phyloP scores from a whole-genome alignment of 257 asterid genomes.

The Anisodus acutangulus region DNA sequence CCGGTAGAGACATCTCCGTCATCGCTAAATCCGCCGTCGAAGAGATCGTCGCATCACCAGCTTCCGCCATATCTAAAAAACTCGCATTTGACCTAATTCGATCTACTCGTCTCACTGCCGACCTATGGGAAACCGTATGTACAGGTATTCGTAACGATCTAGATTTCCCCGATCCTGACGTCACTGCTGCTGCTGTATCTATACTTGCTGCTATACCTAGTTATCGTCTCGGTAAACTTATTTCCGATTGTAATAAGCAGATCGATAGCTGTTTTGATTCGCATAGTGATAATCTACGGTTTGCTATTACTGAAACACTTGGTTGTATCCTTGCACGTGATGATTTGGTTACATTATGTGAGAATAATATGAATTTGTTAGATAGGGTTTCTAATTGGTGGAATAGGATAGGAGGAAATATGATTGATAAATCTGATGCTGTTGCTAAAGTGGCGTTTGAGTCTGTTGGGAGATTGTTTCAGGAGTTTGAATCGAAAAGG shows the following conservation, averaged over 20 bases:
- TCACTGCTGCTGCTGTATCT: slow-evolving; percentile 86
- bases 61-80: slow-evolving; percentile 84
- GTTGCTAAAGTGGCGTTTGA: slow-evolving; percentile 85
- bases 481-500: slow-evolving; percentile 84
- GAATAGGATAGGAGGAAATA: slow-evolving; percentile 71
- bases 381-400: slow-evolving; percentile 91
- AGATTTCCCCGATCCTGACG: slow-evolving; percentile 90
- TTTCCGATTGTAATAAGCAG: slow-evolving; percentile 73
- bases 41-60: slow-evolving; percentile 92
- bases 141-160: slow-evolving; percentile 78
- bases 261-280: slow-evolving; percentile 86
- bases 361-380: slow-evolving; percentile 74
- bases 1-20: slow-evolving; percentile 87
- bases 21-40: slow-evolving; percentile 90
- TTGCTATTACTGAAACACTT: slow-evolving; percentile 79
- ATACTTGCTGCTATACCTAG: slow-evolving; percentile 88
- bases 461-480: slow-evolving; percentile 77
- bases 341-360: slow-evolving; percentile 81
- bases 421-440: slow-evolving; percentile 79
- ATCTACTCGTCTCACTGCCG: slow-evolving; percentile 84
- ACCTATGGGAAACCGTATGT: slow-evolving; percentile 71
- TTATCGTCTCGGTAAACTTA: slow-evolving; percentile 76
- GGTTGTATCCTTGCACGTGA: slow-evolving; percentile 90
- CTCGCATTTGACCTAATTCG: slow-evolving; percentile 90
- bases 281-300: slow-evolving; percentile 68